Percentiles rank a stretch among this genome's conserved stretches.
Conservation (phyloP, 2,329 filamentous ascomycete species). For the Colletotrichum spinosum region DNA sequence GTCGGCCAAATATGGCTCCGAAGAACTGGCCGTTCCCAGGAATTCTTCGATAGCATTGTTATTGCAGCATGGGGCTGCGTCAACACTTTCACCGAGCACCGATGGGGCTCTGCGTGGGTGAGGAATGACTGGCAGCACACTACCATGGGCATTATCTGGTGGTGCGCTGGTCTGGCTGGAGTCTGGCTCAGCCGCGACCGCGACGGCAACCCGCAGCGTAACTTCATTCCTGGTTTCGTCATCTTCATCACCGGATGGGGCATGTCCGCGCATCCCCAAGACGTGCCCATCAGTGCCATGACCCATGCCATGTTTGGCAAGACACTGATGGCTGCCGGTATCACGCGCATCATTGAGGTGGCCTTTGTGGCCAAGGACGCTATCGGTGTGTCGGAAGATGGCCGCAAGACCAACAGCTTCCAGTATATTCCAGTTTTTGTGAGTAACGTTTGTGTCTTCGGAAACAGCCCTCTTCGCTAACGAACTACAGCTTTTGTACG, state of each 20-base stretch:
- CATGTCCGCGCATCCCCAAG: constrained; percentile 93
- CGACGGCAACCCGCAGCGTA: constrained; percentile 87
- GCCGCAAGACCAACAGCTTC: constrained; percentile 73
- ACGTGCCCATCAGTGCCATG: constrained; percentile 84
- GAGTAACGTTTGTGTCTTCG: constrained; percentile 50
- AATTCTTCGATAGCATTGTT: constrained; percentile 93
- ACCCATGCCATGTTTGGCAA: constrained; percentile 93
- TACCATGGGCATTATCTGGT: constrained; percentile 99
- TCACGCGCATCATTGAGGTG: constrained; percentile 90
- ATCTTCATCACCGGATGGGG: constrained; percentile 94
- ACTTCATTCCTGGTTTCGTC: constrained; percentile 92
- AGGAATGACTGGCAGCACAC: constrained; percentile 97
- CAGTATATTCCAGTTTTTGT: constrained; percentile 67
- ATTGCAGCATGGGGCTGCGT: constrained; percentile 97
- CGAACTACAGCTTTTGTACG: constrained; percentile 78
- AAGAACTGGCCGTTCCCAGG: constrained; percentile 86
- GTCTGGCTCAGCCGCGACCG: constrained; percentile 91
- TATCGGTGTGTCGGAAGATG: constrained; percentile 72
- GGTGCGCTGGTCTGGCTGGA: constrained; percentile 90
- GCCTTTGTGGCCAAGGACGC: constrained; percentile 86
- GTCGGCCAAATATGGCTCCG: constrained; percentile 91
- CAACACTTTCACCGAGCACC: constrained; percentile 98
- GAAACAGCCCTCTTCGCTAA: constrained; percentile 38
- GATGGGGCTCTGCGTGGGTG: constrained; percentile 91
- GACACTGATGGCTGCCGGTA: constrained; percentile 90